phyloP scores from a whole-genome alignment of 2,329 filamentous ascomycete species.

The Samsoniella hepiali region DNA sequence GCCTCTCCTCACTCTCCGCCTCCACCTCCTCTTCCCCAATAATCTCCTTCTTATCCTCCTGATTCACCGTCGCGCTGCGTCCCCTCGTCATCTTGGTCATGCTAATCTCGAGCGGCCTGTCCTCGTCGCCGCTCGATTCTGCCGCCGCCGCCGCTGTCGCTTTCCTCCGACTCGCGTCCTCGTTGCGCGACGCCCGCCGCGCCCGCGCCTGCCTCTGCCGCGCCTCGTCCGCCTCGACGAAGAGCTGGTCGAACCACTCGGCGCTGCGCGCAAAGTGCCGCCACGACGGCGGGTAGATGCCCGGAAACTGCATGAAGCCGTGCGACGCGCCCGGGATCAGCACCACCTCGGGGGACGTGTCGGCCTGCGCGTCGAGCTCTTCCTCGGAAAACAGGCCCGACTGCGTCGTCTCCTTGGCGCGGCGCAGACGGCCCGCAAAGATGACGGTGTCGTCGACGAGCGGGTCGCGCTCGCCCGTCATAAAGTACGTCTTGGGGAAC shows the following conservation, averaged over 20 bases:
- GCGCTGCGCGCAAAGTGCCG: slow-evolving; percentile 77
- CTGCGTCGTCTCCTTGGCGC: slow-evolving; percentile 62
- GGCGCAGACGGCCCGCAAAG: slow-evolving; percentile 82
- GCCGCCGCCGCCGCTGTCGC: slow-evolving; percentile 28
- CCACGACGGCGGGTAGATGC: slow-evolving; percentile 86
- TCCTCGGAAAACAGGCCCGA: slow-evolving; percentile 15
- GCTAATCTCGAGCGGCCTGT: slow-evolving; percentile 77
- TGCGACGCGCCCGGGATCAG: slow-evolving; percentile 88
- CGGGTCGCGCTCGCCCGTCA: slow-evolving; percentile 93
- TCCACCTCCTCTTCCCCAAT: not conserved
- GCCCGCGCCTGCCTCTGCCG: slow-evolving; percentile 25
- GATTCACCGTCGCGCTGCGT: slow-evolving; percentile 20
- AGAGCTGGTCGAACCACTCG: slow-evolving; percentile 78
- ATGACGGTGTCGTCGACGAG: slow-evolving; percentile 96
- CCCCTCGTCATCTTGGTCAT: slow-evolving; percentile 48
- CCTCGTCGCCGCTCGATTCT: slow-evolving; percentile 74
- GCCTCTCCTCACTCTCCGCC: not conserved
- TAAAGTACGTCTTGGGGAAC: slow-evolving; percentile 93
- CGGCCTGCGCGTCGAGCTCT: slow-evolving; percentile 16
- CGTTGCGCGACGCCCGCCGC: slow-evolving; percentile 29
- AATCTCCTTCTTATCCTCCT: not conserved
- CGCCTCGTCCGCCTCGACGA: slow-evolving; percentile 50
- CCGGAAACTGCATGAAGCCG: slow-evolving; percentile 89
- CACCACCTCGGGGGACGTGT: slow-evolving; percentile 62
- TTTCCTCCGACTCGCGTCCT: not conserved